Base-by-base conservation (phyloP, 169 alveolate species). In the Cryptosporidium andersoni region DNA sequence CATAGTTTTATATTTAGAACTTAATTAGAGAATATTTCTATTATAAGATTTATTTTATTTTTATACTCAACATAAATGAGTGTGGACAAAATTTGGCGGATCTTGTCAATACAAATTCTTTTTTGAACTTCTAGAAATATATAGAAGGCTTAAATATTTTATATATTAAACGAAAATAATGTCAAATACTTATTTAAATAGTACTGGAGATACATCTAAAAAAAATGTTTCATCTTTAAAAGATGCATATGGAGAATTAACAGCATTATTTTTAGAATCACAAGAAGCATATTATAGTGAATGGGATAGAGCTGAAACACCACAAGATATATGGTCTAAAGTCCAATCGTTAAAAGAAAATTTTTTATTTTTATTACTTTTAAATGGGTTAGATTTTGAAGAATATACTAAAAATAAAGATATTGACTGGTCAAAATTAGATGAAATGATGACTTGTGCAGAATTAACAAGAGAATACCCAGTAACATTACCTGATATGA, bases 401-500 rank as follows among this genome's bases (percentile, higher is more conserved):
- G 68, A 74, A 4, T 66, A 74, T n/a, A 58, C 43, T 1, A 55
- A 64, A 47, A 53, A 39, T 52, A 39, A 60, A 36, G 85, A 74
- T n/a, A 51, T 74, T 2, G 85, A 74, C 36, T 74, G 85, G 85
- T 12, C 52, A 11, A 39, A 74, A 14, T 58, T 74, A 60, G 16
- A 25, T 5, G 85, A 74, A 14, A 9, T 74, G 37, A 45, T 74
- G 16, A 39, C 43, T n/a, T 43, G 43, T 14, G 60, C 49, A 45
- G 85, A 74, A 37, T 58, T 43, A 60, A 47, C 51, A 5, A 2
- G 34, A n/a, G 85, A 74, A 51, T 74, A 74, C 40, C 85, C 85
- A 0, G 43, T 74, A 16, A 58, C 85, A 2, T 42, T 74, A 9
- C 74, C 74, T 47, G 55, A 40, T 58, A 36, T 34, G 11, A 25